Evolutionary conservation across 148 eudicot genomes (phyloP).

Genomic region (Chenopodium suecicum): DNA sequence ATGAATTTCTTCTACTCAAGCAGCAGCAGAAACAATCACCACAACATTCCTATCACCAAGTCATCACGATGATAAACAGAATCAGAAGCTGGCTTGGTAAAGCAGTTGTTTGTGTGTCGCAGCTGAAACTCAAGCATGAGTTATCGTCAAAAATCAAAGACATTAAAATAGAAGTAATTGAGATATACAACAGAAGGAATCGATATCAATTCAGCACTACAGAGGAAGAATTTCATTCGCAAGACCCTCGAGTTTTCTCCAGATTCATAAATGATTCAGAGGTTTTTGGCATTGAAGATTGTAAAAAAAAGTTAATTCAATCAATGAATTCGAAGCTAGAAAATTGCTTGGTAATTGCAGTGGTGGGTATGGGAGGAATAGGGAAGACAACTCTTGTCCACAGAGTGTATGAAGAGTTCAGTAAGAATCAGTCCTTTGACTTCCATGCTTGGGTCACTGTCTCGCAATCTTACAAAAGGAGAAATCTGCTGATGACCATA

Average conservation of each 20-base stretch:
- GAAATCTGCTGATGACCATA: background rate
- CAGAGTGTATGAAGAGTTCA: background rate
- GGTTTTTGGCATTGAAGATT: background rate
- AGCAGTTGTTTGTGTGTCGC: background rate
- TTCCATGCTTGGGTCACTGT: background rate
- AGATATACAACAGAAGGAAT: background rate
- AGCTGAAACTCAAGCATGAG: background rate
- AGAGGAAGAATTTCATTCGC: background rate
- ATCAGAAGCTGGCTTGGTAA: background rate
- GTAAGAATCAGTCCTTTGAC: background rate
- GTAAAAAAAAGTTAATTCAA: background rate
- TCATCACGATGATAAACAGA: background rate
- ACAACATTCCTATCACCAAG: too few relatives aligned
- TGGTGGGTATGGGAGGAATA: conserved; percentile 2
- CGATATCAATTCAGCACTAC: background rate
- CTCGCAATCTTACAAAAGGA: background rate
- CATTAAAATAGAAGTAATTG: background rate
- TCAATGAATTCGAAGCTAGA: background rate
- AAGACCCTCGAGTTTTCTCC: background rate
- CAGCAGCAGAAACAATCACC: background rate
- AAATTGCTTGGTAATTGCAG: background rate
- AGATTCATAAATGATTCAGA: background rate
- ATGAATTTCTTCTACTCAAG: background rate
- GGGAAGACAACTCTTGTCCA: conserved; percentile 6
- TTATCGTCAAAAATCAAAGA: background rate